These are phyloP conservation scores for Naganishia kalamii DNA, from an alignment of 768 basidiomycete genomes.

Conservation along the genomic window DNA sequence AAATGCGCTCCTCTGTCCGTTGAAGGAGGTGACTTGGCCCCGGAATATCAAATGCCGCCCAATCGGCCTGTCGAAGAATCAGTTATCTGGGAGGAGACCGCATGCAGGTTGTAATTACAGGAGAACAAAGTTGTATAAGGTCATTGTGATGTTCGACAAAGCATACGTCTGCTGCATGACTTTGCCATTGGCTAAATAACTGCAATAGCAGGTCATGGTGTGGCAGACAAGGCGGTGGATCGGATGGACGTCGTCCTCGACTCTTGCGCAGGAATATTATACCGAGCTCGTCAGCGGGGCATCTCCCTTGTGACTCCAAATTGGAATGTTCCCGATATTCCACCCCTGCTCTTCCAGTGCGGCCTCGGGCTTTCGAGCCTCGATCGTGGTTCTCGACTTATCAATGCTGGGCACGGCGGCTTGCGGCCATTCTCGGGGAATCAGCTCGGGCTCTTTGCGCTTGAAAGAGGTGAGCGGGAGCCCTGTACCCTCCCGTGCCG, in stretches of 20 bases:
- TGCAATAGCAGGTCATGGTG: too few relatives aligned
- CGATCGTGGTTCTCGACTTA: neutral
- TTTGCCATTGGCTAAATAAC: too few relatives aligned
- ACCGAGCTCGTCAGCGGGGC: neutral
- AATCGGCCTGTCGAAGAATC: too few relatives aligned
- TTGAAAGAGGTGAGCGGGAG: neutral
- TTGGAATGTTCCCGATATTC: neutral
- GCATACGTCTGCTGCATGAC: too few relatives aligned
- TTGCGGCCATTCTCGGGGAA: neutral
- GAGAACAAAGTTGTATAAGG: too few relatives aligned
- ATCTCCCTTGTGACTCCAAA: neutral
- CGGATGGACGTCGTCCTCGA: too few relatives aligned
- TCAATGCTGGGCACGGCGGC: neutral
- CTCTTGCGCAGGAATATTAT: neutral
- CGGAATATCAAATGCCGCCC: too few relatives aligned
- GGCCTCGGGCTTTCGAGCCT: neutral
- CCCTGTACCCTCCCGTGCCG: slow-evolving; percentile 4
- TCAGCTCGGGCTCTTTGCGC: neutral
- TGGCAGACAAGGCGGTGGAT: too few relatives aligned
- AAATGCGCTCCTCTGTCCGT: neutral
- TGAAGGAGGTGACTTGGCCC: neutral
- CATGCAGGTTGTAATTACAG: too few relatives aligned
- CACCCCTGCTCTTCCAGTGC: slow-evolving; percentile 17
- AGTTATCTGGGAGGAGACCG: too few relatives aligned
- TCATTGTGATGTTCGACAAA: too few relatives aligned